Evolutionary conservation across 495 filamentous ascomycete genomes (phyloP).

Genomic region (Xanthoparmelia taractica): DNA sequence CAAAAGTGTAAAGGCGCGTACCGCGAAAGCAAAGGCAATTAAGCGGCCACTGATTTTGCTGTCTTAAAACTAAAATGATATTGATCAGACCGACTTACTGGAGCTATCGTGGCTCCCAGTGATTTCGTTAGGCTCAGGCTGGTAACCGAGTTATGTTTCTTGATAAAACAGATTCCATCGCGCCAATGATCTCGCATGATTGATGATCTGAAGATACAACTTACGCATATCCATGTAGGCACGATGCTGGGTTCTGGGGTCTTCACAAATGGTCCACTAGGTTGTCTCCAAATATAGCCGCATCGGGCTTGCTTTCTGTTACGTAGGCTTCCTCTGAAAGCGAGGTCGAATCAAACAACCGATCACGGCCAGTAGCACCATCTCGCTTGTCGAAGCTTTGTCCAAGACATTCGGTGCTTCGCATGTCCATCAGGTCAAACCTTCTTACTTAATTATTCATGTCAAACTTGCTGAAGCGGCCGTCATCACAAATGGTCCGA

Average conservation of each 20-base stretch:
- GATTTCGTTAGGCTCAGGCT: neutral
- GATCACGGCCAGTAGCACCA: constrained; percentile 6
- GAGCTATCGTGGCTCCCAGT: neutral
- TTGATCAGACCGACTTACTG: neutral
- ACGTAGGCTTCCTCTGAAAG: neutral
- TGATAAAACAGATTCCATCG: constrained; percentile 1
- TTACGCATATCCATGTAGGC: constrained; percentile 7
- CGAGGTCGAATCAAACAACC: neutral
- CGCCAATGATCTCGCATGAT: constrained; percentile 1
- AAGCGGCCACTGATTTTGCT: neutral
- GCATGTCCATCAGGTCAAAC: neutral
- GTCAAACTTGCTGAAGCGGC: constrained; percentile 6
- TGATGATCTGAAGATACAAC: constrained; percentile 2
- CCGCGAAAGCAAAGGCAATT: constrained; percentile 4
- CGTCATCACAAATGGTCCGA: neutral
- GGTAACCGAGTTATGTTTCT: constrained; percentile 2
- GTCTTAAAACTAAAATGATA: neutral
- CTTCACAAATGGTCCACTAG: constrained; percentile 4
- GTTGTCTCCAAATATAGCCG: neutral
- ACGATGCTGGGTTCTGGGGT: constrained; percentile 8
- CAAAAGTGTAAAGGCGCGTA: neutral
- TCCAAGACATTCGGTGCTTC: neutral
- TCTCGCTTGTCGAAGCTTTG: constrained; percentile 1
- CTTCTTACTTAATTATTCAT: neutral
- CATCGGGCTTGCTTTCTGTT: neutral